Conservation (phyloP, 2,329 filamentous ascomycete species). For the Hirsutella rhossiliensis region DNA sequence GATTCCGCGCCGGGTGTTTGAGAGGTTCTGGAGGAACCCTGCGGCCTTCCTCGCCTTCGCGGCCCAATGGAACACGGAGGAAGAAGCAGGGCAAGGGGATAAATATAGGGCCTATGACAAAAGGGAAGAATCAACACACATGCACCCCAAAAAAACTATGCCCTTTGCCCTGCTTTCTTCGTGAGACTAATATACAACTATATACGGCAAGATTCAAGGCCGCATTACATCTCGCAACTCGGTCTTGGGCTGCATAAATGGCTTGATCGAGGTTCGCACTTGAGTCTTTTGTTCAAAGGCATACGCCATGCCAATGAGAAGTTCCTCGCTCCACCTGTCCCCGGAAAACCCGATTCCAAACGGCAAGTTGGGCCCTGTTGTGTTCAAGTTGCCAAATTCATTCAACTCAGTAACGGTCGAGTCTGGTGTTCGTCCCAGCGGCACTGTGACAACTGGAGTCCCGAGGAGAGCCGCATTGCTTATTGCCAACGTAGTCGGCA, state of each 20-base stretch:
- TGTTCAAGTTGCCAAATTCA: neutral
- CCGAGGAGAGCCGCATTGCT: neutral
- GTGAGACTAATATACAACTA: too few relatives aligned
- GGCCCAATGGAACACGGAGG: too few relatives aligned
- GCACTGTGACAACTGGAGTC: neutral
- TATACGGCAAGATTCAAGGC: too few relatives aligned
- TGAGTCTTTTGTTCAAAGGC: conserved; percentile 51
- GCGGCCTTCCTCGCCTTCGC: too few relatives aligned
- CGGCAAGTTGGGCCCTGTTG: conserved; percentile 34
- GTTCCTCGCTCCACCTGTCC: conserved; percentile 43
- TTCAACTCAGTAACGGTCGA: neutral
- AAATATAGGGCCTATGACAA: too few relatives aligned
- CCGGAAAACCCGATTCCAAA: conserved; percentile 55
- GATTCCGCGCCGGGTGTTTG: too few relatives aligned
- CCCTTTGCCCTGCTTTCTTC: too few relatives aligned
- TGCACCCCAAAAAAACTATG: too few relatives aligned
- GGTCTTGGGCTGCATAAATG: conserved; percentile 17
- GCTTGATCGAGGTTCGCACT: conserved; percentile 13
- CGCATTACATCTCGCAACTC: conserved; percentile 16
- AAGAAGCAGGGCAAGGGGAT: too few relatives aligned
- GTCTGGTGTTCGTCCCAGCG: neutral
- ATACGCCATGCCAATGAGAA: conserved; percentile 51
- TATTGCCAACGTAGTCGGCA: neutral
- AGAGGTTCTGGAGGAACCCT: too few relatives aligned
- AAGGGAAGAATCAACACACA: too few relatives aligned